Evolutionary conservation across 2,329 filamentous ascomycete genomes (phyloP), one percentile per base, ranked within the genome.

Genomic region (Mycocentrospora acerina): DNA sequence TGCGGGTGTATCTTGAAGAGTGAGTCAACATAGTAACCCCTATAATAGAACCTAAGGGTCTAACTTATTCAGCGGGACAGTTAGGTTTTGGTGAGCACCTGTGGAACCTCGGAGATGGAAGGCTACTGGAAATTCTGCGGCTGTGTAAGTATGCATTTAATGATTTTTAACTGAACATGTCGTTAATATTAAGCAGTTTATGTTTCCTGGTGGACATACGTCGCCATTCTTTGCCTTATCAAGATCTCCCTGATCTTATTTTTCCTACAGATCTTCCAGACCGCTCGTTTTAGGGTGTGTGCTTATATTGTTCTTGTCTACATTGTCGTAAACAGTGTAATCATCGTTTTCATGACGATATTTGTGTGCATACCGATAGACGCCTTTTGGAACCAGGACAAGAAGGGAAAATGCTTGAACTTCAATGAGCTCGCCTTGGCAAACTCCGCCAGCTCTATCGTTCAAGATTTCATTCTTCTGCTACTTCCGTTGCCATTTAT

Each of bases 181-280:
- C 9, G 19, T 9, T 22, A 22, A 22, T 22, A 9, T 9, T 16
- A 9, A 12, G 3, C 17, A 57, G 51, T 60, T 35, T 56, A 42
- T 14, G 38, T 60, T 4, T 40, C 52, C 2, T 52, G 46, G 43
- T 42, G 44, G 7, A 51, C 44, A 1, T 60, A 62, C 28, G 34
- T 51, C 1, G 7, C 57, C 7, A 40, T 59, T 0, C 46, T 60
- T 0, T 53, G 49, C 9, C 37, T 60, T 13, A 58, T 54, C 35
- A 62, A 62, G 29, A 34, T 59, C 6, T 56, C 58, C 4, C 37
- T 62, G 2, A 32, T 58, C 16, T 29, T 58, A 4, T 59, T 59
- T 33, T 63, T 60, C 24, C 52, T 62, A 11, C 49, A 59, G 17
- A 60, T 63, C 31, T 63, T 63, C 42, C 29, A 45, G n/a, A 44